Percentiles rank a stretch among this genome's conserved stretches.
phyloP scores from a whole-genome alignment of 208 protist species.

The Trichomonas vaginalis region DNA sequence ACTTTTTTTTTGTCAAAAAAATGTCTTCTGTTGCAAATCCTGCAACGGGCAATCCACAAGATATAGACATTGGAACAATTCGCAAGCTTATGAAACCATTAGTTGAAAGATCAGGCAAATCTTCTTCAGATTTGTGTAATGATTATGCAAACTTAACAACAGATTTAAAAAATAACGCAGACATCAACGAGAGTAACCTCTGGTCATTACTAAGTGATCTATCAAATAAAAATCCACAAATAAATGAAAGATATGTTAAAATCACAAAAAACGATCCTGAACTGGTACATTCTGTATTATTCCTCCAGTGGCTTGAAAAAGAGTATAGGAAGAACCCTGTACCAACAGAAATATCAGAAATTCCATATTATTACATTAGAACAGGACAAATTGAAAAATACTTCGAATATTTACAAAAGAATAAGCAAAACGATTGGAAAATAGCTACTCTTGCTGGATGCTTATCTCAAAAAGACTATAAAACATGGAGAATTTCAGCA shows the following conservation, averaged over 20 bases:
- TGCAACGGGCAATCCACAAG: neutral
- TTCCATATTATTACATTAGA: neutral
- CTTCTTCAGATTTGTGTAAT: neutral
- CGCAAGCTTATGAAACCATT: neutral
- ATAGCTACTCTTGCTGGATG: neutral
- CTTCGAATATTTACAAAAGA: neutral
- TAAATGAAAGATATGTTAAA: neutral
- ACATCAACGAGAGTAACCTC: neutral
- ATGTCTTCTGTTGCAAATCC: neutral
- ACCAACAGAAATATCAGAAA: neutral
- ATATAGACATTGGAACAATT: neutral
- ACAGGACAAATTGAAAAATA: neutral
- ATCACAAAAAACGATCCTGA: neutral
- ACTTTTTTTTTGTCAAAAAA: no score
- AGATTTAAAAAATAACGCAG: neutral
- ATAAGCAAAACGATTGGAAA: neutral
- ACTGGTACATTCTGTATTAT: neutral
- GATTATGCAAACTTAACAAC: neutral
- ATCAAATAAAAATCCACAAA: neutral
- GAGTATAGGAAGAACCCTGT: neutral
- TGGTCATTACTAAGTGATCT: neutral
- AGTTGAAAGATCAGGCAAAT: neutral
- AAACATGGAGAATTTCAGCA: neutral
- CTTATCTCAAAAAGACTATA: neutral
- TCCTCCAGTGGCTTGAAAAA: neutral